Evolutionary conservation across 1,284 basidiomycete species (phyloP).

Genomic region (Austropuccinia psidii): DNA sequence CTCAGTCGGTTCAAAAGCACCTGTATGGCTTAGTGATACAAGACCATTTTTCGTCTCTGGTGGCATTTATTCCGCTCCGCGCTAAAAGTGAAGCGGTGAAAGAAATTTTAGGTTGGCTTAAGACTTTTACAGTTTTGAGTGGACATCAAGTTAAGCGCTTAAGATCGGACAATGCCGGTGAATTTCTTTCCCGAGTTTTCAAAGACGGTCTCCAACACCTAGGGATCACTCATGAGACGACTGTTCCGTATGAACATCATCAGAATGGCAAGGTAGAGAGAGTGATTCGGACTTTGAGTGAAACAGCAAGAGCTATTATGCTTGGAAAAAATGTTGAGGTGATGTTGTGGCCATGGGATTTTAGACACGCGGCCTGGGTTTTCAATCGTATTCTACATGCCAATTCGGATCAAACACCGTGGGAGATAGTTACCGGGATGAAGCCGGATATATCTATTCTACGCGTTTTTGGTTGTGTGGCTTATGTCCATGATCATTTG

Average conservation of each 20-base stretch:
- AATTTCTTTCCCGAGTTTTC: too few species aligned
- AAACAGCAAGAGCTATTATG: background rate
- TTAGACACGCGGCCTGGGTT: background rate
- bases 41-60: background rate
- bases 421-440: background rate
- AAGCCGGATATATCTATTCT: background rate
- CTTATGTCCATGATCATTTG: background rate
- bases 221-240: background rate
- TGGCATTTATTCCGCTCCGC: background rate
- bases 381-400: background rate
- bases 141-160: too few species aligned
- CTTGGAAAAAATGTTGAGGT: background rate
- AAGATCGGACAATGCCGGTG: too few species aligned
- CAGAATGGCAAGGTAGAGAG: constrained; percentile 6
- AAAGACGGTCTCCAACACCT: background rate
- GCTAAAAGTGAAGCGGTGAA: too few species aligned
- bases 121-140: too few species aligned
- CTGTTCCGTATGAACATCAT: background rate
- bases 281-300: background rate
- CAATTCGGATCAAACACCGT: background rate
- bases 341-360: background rate
- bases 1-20: too few species aligned
- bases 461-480: background rate
- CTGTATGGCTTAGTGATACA: background rate
- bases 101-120: too few species aligned